phyloP scores from a whole-genome alignment of 768 basidiomycete genomes.

The Kwoniella pini region DNA sequence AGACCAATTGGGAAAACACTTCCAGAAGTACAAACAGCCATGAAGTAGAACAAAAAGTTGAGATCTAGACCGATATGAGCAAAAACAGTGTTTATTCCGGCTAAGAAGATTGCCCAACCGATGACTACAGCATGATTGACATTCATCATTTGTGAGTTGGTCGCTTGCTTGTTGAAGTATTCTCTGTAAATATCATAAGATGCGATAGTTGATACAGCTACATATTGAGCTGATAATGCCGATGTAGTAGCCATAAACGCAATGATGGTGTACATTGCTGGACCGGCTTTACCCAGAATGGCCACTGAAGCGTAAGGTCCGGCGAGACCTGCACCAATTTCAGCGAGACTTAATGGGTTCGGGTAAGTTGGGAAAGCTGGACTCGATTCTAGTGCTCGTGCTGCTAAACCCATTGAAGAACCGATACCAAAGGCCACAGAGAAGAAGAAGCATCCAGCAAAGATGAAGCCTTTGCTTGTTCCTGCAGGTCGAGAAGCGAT shows the following conservation, averaged over 20 bases:
- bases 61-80: constrained; percentile 13
- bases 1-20: constrained; percentile 15
- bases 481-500: constrained; percentile 13
- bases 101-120: constrained; percentile 13
- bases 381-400: constrained; percentile 4
- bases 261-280: constrained; percentile 19
- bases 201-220: constrained; percentile 7
- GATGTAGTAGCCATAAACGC: constrained; percentile 19
- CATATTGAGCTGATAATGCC: constrained; percentile 14
- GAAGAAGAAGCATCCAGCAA: constrained; percentile 19
- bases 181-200: constrained; percentile 16
- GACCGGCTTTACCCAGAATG: constrained; percentile 14
- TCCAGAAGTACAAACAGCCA: constrained; percentile 15
- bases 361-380: constrained; percentile 14
- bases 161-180: constrained; percentile 13
- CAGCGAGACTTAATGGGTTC: constrained; percentile 3
- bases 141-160: constrained; percentile 12
- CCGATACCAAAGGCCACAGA: constrained; percentile 14
- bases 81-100: constrained; percentile 10
- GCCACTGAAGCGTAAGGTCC: constrained; percentile 8
- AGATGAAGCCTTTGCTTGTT: constrained; percentile 13
- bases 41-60: constrained; percentile 21
- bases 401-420: constrained; percentile 14
- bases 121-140: constrained; percentile 11
- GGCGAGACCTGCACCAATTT: constrained; percentile 13